Percentiles rank a stretch among this genome's conserved stretches.
phyloP scores from a whole-genome alignment of 352 stramenopile genomes.

The Aphanomyces euteiches region DNA sequence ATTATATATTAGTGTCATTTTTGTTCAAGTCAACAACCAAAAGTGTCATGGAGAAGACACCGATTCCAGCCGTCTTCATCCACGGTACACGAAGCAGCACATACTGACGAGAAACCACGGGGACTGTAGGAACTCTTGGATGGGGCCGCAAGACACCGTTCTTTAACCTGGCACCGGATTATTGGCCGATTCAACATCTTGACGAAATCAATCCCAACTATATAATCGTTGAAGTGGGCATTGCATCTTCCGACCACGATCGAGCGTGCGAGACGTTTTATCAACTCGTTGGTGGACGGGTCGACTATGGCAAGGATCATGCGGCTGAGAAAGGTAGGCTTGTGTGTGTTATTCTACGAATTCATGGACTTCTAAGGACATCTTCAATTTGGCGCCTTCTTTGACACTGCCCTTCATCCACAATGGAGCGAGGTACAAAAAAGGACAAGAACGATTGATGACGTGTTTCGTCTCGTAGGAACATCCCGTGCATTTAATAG shows the following conservation, averaged over 20 bases:
- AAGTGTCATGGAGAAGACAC: background rate
- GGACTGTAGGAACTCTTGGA: conserved; percentile 32
- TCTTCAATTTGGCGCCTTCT: conserved; percentile 47
- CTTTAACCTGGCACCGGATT: conserved; percentile 50
- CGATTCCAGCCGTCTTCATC: conserved; percentile 61
- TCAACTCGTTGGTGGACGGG: conserved; percentile 52
- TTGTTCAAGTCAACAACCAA: conserved; percentile 34
- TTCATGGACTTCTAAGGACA: conserved; percentile 32
- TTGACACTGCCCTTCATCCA: conserved; percentile 36
- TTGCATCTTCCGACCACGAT: conserved; percentile 66
- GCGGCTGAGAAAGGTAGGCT: conserved; percentile 25
- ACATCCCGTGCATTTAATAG: conserved; percentile 57
- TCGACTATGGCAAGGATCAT: conserved; percentile 65
- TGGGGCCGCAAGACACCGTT: conserved; percentile 48
- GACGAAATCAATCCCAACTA: conserved; percentile 53
- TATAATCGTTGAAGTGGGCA: conserved; percentile 54
- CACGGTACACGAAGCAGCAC: conserved; percentile 39
- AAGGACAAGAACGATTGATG: background rate
- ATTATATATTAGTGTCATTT: too few species aligned
- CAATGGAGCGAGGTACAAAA: conserved; percentile 39
- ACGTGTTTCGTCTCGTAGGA: conserved; percentile 4
- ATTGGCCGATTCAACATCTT: conserved; percentile 58
- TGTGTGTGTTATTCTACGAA: background rate
- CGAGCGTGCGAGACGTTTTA: conserved; percentile 68
- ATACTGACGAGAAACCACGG: too few species aligned